Evolutionary conservation across 805 yeast species (phyloP).

Genomic region (Deakozyma indianensis): DNA sequence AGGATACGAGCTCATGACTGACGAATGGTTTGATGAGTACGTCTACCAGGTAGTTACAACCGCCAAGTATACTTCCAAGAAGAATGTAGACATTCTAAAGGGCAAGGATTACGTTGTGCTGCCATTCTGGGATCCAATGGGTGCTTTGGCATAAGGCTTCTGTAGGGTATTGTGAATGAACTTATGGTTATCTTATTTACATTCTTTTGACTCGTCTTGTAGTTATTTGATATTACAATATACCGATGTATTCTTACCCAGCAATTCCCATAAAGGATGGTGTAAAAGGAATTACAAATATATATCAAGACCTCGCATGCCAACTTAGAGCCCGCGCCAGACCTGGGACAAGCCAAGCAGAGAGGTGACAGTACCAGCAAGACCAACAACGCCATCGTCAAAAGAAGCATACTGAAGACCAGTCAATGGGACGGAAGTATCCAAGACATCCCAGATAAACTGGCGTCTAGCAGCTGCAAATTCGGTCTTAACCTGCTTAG

Average conservation of each 20-base stretch:
- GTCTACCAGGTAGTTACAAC: conserved; percentile 60
- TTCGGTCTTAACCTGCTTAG: conserved; percentile 29
- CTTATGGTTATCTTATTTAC: too few species aligned
- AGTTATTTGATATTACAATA: too few species aligned
- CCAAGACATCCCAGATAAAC: conserved; percentile 64
- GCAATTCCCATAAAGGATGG: too few species aligned
- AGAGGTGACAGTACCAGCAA: conserved; percentile 76
- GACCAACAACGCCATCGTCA: conserved; percentile 69
- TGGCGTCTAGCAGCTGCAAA: conserved; percentile 40
- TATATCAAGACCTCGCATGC: neutral
- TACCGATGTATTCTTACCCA: too few species aligned
- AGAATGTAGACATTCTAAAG: conserved; percentile 16
- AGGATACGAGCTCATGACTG: conserved; percentile 60
- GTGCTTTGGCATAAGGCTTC: conserved; percentile 39
- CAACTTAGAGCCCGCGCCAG: neutral
- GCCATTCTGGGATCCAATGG: conserved; percentile 73
- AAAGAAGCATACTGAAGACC: conserved; percentile 43
- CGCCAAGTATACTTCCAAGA: conserved; percentile 14
- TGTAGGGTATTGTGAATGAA: too few species aligned
- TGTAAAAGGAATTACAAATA: neutral
- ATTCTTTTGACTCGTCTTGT: too few species aligned
- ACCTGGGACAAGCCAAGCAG: conserved; percentile 40
- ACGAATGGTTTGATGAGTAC: conserved; percentile 59
- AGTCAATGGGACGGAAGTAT: conserved; percentile 60
- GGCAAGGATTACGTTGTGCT: conserved; percentile 37